Conservation (phyloP, 805 yeast species). For the Barnettozyma salicaria region DNA sequence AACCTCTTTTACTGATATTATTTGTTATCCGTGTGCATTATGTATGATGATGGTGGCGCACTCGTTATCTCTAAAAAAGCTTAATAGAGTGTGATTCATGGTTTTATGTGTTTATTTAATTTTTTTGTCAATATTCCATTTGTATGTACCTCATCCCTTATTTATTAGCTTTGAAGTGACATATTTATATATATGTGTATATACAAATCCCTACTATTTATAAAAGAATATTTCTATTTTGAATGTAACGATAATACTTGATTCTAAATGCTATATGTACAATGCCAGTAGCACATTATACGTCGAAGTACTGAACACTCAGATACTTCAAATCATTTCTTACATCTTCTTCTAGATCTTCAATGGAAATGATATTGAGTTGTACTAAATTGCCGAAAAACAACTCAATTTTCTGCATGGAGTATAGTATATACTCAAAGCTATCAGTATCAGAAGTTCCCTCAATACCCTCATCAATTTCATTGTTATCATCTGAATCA, state of each 20-base stretch:
- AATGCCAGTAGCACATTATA: too few relatives aligned
- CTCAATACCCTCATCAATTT: conserved; percentile 27
- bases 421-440: conserved; percentile 73
- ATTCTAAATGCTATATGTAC: too few relatives aligned
- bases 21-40: neutral
- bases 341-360: conserved; percentile 28
- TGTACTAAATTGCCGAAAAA: conserved; percentile 69
- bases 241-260: too few relatives aligned
- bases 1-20: neutral
- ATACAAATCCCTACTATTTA: too few relatives aligned
- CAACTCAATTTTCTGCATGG: conserved; percentile 66
- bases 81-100: neutral
- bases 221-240: too few relatives aligned
- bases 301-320: conserved; percentile 18
- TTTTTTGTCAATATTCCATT: too few relatives aligned
- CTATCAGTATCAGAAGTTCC: conserved; percentile 43
- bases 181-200: too few relatives aligned
- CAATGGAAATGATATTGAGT: conserved; percentile 44
- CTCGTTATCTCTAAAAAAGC: neutral
- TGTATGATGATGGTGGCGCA: neutral
- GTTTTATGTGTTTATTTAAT: neutral
- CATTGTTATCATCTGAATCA: conserved; percentile 25
- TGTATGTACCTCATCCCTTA: too few relatives aligned
- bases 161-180: too few relatives aligned
- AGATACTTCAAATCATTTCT: conserved; percentile 31